Evolutionary conservation across 2,329 filamentous ascomycete species (phyloP).

Genomic region (Microcyclospora tardicrescens): DNA sequence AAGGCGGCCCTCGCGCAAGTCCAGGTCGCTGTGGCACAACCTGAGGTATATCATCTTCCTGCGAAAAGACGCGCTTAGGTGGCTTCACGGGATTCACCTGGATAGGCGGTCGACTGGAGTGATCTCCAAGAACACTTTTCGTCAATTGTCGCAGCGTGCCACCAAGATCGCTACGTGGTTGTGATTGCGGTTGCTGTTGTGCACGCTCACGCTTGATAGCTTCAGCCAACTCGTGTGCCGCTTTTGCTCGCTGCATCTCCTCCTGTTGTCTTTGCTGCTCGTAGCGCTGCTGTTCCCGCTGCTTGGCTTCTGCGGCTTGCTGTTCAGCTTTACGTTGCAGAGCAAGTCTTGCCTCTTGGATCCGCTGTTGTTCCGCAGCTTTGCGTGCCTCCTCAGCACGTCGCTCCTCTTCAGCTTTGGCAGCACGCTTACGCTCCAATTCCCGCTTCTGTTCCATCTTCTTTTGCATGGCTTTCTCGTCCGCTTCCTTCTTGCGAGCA

Average conservation of each 20-base stretch:
- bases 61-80: conserved; percentile 55
- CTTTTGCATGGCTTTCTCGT: conserved; percentile 65
- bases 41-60: conserved; percentile 52
- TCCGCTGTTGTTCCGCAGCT: conserved; percentile 25
- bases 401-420: conserved; percentile 50
- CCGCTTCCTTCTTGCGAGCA: conserved; percentile 71
- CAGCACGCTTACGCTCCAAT: conserved; percentile 61
- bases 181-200: conserved; percentile 18
- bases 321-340: conserved; percentile 32
- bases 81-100: conserved; percentile 57
- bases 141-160: conserved; percentile 44
- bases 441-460: conserved; percentile 74
- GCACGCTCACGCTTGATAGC: conserved; percentile 24
- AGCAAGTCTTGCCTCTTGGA: conserved; percentile 24
- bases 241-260: conserved; percentile 17
- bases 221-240: conserved; percentile 23
- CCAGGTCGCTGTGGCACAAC: conserved; percentile 42
- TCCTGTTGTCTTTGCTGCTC: conserved; percentile 18
- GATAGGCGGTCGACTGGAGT: conserved; percentile 43
- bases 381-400: conserved; percentile 25
- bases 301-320: conserved; percentile 30
- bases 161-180: conserved; percentile 36
- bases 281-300: conserved; percentile 27
- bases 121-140: conserved; percentile 49
- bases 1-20: conserved; percentile 38